These are phyloP conservation scores for Tilletia horrida DNA, from an alignment of 1,284 basidiomycete species.

Conservation along the genomic window DNA sequence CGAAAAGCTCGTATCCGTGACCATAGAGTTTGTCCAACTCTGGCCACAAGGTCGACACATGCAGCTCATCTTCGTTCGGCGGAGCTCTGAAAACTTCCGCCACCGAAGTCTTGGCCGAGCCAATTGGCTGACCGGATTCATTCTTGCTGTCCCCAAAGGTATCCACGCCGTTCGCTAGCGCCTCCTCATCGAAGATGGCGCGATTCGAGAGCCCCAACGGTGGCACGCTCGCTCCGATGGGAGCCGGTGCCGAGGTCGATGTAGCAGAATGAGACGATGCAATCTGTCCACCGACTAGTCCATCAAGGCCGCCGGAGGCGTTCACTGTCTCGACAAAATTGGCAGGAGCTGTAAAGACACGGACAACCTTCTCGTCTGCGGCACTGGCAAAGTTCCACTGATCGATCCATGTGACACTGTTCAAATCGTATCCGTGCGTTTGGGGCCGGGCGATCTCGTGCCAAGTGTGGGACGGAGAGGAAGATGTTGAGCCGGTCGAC, in stretches of 20 bases:
- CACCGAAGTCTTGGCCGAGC: slow-evolving; percentile 29
- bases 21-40: slow-evolving; percentile 95
- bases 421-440: slow-evolving; percentile 51
- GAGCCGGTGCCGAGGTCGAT: not conserved
- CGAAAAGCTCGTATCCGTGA: slow-evolving; percentile 86
- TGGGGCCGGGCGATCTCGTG: slow-evolving; percentile 53
- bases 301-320: slow-evolving; percentile 12
- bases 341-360: slow-evolving; percentile 47
- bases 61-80: slow-evolving; percentile 65
- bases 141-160: slow-evolving; percentile 25
- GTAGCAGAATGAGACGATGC: not conserved
- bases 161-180: slow-evolving; percentile 3
- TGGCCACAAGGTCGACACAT: slow-evolving; percentile 86
- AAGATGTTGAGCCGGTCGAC: not conserved
- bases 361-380: slow-evolving; percentile 53
- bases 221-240: slow-evolving; percentile 43
- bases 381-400: slow-evolving; percentile 49
- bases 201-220: slow-evolving; percentile 51
- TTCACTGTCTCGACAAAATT: slow-evolving; percentile 37
- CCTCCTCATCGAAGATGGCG: slow-evolving; percentile 31
- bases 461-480: slow-evolving; percentile 30
- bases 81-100: slow-evolving; percentile 44
- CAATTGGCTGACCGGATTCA: slow-evolving; percentile 36
- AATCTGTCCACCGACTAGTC: not conserved
- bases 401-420: slow-evolving; percentile 45